phyloP scores from a whole-genome alignment of 2,329 filamentous ascomycete species.

The Pseudogymnoascus sp. region DNA sequence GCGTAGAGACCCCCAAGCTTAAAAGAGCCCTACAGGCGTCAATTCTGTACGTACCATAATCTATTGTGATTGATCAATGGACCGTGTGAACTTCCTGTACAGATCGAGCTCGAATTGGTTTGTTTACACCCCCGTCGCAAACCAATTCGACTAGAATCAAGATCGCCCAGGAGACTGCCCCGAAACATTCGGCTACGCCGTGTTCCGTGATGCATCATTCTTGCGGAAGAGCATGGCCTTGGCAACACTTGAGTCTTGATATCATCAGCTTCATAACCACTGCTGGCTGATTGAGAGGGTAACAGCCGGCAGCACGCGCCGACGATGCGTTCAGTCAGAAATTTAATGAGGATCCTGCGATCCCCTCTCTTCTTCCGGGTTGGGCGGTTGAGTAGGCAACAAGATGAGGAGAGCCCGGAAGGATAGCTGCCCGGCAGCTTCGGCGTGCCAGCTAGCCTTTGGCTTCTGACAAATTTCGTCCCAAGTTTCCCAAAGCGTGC shows the following conservation, averaged over 20 bases:
- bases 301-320: not conserved
- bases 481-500: not conserved
- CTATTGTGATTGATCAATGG: not conserved
- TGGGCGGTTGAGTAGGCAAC: not conserved
- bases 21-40: not conserved
- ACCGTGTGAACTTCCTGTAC: not conserved
- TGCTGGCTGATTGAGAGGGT: not conserved
- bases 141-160: not conserved
- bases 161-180: not conserved
- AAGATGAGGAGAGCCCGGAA: not conserved
- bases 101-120: not conserved
- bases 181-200: not conserved
- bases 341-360: not conserved
- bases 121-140: not conserved
- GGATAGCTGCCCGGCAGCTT: not conserved
- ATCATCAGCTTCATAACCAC: not conserved
- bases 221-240: not conserved
- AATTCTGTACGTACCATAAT: not conserved
- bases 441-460: not conserved
- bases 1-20: not conserved
- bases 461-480: slow-evolving; percentile 4
- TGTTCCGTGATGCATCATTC: not conserved
- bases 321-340: not conserved
- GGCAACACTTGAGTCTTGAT: not conserved
- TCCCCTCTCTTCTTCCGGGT: not conserved